Evolutionary conservation across 768 basidiomycete genomes (phyloP).

Genomic region (Boletus pseudopeckii): DNA sequence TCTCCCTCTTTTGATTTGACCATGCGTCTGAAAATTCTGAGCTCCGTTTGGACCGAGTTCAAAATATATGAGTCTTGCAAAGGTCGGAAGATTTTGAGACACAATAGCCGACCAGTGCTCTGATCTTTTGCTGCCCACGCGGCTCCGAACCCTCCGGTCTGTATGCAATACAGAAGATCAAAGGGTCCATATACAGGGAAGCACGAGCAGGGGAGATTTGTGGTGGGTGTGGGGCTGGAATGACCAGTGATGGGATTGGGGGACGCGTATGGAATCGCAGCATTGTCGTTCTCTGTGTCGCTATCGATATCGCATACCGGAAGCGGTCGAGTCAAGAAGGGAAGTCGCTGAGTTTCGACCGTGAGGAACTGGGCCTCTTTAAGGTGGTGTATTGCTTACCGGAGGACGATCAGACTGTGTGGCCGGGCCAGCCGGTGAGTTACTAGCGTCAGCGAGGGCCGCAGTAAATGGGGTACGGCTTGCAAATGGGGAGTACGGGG

Average conservation of each 20-base stretch:
- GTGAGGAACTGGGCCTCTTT: neutral
- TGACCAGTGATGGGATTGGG: neutral
- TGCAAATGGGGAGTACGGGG: neutral
- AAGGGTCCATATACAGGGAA: conserved; percentile 30
- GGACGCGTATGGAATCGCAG: neutral
- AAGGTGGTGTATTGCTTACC: neutral
- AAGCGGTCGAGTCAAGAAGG: neutral
- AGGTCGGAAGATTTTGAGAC: conserved; percentile 35
- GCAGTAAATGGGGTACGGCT: conserved; percentile 5
- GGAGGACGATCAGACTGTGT: neutral
- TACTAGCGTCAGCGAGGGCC: neutral
- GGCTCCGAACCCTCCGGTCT: conserved; percentile 19
- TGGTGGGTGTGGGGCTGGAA: neutral
- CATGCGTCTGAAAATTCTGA: conserved; percentile 36
- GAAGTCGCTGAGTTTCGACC: neutral
- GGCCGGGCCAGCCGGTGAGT: neutral
- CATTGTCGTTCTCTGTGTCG: neutral
- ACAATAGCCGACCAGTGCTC: conserved; percentile 33
- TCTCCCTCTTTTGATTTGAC: conserved; percentile 16
- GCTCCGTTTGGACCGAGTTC: conserved; percentile 30
- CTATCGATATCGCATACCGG: neutral
- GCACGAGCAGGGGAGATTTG: neutral
- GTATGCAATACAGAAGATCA: conserved; percentile 14
- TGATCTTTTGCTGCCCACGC: conserved; percentile 25
- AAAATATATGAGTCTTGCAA: conserved; percentile 6